Percentiles rank a stretch among this genome's conserved stretches.
Conservation (phyloP, 768 basidiomycete species). For the Gelatoporia subvermispora region DNA sequence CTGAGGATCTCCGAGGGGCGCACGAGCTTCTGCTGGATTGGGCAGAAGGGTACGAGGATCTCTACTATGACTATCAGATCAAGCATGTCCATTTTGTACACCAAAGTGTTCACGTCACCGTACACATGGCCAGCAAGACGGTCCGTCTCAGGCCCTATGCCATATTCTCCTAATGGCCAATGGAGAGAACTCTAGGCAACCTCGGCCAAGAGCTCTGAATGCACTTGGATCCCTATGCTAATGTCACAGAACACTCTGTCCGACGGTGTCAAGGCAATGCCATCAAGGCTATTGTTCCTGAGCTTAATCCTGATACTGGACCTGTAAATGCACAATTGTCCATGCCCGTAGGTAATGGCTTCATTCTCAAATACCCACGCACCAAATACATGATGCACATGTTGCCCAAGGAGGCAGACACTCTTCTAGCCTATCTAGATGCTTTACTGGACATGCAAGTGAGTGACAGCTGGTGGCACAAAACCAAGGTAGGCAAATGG, state of each 20-base stretch:
- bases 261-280: slow-evolving; percentile 20
- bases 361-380: slow-evolving; percentile 18
- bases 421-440: too few species aligned
- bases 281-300: slow-evolving; percentile 6
- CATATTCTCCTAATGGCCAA: slow-evolving; percentile 14
- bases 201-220: slow-evolving; percentile 22
- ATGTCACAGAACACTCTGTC: slow-evolving; percentile 18
- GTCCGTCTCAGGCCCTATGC: slow-evolving; percentile 12
- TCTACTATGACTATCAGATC: slow-evolving; percentile 27
- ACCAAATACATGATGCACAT: too few species aligned
- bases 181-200: slow-evolving; percentile 22
- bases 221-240: slow-evolving; percentile 20
- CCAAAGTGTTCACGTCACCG: slow-evolving; percentile 27
- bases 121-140: slow-evolving; percentile 25
- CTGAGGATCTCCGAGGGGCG: slow-evolving; percentile 13
- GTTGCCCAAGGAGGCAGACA: too few species aligned
- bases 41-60: slow-evolving; percentile 27
- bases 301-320: slow-evolving; percentile 15
- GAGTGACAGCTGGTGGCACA: too few species aligned
- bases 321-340: slow-evolving; percentile 7
- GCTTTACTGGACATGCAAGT: too few species aligned
- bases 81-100: slow-evolving; percentile 30
- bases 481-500: too few species aligned
- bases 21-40: slow-evolving; percentile 23
- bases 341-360: slow-evolving; percentile 20